Base-by-base conservation (phyloP, 2,329 filamentous ascomycete genomes). In the Xylariales sp. region DNA sequence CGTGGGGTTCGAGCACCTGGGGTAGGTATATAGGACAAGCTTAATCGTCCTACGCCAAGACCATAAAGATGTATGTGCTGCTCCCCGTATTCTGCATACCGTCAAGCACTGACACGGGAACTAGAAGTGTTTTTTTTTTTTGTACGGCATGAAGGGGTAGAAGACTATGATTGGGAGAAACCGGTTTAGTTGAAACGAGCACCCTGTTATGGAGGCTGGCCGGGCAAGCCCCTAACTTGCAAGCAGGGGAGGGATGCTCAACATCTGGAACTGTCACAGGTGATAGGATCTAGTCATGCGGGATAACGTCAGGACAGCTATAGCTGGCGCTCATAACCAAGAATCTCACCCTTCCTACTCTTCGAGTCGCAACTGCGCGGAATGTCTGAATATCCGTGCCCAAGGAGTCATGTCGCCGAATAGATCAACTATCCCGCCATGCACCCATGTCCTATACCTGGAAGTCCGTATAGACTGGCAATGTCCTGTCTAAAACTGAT, bases 221-320 rank as follows among this genome's bases (percentile, higher is more conserved):
- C 46, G 56, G 36, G 16, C 46, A 30, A 30, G n/a, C 56, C 65
- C 61, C 57, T 54, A 23, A 57, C 52, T 12, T 23, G 18, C 62
- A 53, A 32, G 61, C 39, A 41, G 62, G 52, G 36, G 56, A 16
- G 45, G 57, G 36, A 54, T 65, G 59, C 49, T 39, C 32, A 41
- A 12, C 59, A 23, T 56, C 34, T 36, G 62, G 67, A 69, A 66
- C 63, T 48, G 67, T 69, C 62, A 56, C 67, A 66, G 63, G 45
- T 69, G 32, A 53, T 55, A 36, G 28, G 58, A 59, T 57, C 66
- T 50, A 10, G 18, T 63, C 39, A 68, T 68, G 65, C 65, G 41
- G 34, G 34, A 39, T 32, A 64, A 55, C 12, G 23, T 57, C 57
- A 55, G 45, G 34, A 23, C n/a, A 28, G 16, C 30, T 56, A 66